phyloP scores from a whole-genome alignment of 305 asterid species.

The Lippia alba region DNA sequence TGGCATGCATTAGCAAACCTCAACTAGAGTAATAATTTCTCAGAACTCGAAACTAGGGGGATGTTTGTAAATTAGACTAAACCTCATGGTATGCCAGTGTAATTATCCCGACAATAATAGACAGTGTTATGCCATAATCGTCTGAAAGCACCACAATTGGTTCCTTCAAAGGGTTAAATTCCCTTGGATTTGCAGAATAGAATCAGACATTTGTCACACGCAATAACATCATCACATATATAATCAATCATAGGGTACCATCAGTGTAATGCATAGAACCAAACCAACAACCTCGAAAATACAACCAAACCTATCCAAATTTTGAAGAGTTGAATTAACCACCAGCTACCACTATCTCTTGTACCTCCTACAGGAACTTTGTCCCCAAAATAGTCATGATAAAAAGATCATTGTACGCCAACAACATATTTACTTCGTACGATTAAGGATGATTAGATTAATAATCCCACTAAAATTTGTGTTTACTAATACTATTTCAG shows the following conservation, averaged over 20 bases:
- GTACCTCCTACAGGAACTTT: slow-evolving; percentile 19
- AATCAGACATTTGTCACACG: neutral
- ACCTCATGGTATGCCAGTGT: too few relatives aligned
- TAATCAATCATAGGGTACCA: neutral
- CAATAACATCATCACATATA: neutral
- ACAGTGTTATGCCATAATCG: slow-evolving; percentile 19
- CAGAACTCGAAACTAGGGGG: too few relatives aligned
- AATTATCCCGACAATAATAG: too few relatives aligned
- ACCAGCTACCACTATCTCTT: slow-evolving; percentile 10
- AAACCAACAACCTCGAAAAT: slow-evolving; percentile 18
- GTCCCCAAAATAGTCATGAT: neutral
- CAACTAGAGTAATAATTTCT: too few relatives aligned
- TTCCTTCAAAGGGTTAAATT: neutral
- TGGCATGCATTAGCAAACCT: too few relatives aligned
- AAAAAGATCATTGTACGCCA: neutral
- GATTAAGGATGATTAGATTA: too few relatives aligned
- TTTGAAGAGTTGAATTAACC: slow-evolving; percentile 11
- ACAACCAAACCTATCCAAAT: neutral
- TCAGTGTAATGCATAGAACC: slow-evolving; percentile 2
- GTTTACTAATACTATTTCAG: too few relatives aligned
- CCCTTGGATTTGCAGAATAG: neutral
- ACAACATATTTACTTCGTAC: too few relatives aligned
- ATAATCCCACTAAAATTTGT: too few relatives aligned
- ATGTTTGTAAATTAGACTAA: too few relatives aligned
- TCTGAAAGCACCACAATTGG: slow-evolving; percentile 18